These are phyloP conservation scores for Coelastrella sp. DNA, from an alignment of 139 green algal species.

Conservation along the genomic window DNA sequence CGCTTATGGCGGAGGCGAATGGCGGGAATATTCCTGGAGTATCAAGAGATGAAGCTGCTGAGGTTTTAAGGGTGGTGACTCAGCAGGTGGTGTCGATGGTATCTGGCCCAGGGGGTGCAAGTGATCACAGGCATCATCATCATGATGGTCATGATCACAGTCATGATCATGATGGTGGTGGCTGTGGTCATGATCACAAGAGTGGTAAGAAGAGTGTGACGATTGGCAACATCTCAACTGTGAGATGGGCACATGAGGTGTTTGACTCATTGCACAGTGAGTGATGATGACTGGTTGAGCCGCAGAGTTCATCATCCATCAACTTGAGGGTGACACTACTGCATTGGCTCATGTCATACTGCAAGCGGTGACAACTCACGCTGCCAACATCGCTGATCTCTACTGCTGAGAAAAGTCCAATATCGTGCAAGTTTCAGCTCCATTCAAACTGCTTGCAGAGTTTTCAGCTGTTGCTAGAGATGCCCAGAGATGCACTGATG, in stretches of 20 bases:
- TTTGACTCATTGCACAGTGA: not conserved
- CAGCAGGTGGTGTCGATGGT: not conserved
- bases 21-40: not conserved
- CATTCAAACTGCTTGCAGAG: too few species aligned
- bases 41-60: not conserved
- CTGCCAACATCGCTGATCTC: too few species aligned
- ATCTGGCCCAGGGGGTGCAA: not conserved
- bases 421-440: too few species aligned
- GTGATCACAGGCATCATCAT: not conserved
- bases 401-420: too few species aligned
- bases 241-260: conserved; percentile 9
- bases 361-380: too few species aligned
- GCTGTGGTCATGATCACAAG: not conserved
- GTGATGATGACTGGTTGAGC: too few species aligned
- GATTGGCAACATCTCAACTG: not conserved
- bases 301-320: too few species aligned
- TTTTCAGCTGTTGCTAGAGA: too few species aligned
- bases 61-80: not conserved
- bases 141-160: not conserved
- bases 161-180: not conserved
- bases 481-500: too few species aligned
- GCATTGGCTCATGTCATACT: too few species aligned
- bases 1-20: not conserved
- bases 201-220: conserved; percentile 1
- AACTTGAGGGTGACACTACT: too few species aligned